phyloP scores from a whole-genome alignment of 345 rosid species.

The Capsella bursapastoris region DNA sequence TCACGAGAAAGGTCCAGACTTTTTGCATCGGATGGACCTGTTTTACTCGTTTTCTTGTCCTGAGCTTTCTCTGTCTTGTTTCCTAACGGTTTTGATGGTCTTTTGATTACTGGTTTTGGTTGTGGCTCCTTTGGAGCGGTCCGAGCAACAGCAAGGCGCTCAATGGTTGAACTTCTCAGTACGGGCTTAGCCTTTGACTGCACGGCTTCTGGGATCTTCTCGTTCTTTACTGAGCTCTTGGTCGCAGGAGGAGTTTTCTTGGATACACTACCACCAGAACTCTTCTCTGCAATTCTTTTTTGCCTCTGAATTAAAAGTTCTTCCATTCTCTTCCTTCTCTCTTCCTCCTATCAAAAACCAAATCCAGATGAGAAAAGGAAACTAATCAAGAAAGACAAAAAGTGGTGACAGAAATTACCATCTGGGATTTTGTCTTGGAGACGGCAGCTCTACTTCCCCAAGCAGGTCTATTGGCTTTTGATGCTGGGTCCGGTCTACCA shows the following conservation, averaged over 20 bases:
- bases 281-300: slow-evolving; percentile 94
- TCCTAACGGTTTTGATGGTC: slow-evolving; percentile 41
- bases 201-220: slow-evolving; percentile 47
- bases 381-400: slow-evolving; percentile 3
- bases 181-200: slow-evolving; percentile 62
- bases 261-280: slow-evolving; percentile 53
- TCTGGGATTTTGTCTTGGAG: slow-evolving; percentile 65
- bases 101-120: slow-evolving; percentile 52
- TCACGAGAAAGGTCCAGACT: slow-evolving; percentile 41
- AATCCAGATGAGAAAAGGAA: slow-evolving; percentile 21
- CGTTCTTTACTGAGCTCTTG: slow-evolving; percentile 44
- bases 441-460: slow-evolving; percentile 60
- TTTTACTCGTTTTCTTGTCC: slow-evolving; percentile 49
- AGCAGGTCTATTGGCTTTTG: slow-evolving; percentile 64
- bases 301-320: slow-evolving; percentile 76
- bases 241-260: slow-evolving; percentile 52
- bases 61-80: slow-evolving; percentile 48
- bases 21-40: slow-evolving; percentile 15
- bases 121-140: slow-evolving; percentile 55
- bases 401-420: slow-evolving; percentile 50
- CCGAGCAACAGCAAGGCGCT: slow-evolving; percentile 80
- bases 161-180: slow-evolving; percentile 81
- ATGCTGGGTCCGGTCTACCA: slow-evolving; percentile 54
- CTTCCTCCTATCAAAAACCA: slow-evolving; percentile 74
- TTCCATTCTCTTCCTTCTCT: slow-evolving; percentile 76